Evolutionary conservation across 345 rosid genomes (phyloP), one percentile per base, ranked within the genome.

Genomic region (Bretschneidera sinensis): DNA sequence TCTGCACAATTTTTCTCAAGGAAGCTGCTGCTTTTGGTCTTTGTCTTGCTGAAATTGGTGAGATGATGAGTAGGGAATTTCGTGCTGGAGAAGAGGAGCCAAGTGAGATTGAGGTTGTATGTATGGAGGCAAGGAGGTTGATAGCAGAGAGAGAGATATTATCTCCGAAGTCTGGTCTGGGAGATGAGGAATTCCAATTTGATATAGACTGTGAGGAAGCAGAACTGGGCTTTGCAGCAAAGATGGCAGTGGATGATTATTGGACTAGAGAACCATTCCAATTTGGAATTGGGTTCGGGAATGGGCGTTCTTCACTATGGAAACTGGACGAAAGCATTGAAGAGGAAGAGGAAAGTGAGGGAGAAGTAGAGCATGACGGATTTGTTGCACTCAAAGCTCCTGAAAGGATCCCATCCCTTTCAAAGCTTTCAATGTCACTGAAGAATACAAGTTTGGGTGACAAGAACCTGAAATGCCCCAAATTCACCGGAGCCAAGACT

Each of bases 21-120:
- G 92, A 84, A 79, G 96, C 97, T 60, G 96, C 92, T 39, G 58
- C 78, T 19, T 68, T 24, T 43, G 97, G 97, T 74, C 76, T 91
- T 19, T 88, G 91, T 70, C 92, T 95, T 61, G 89, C 95, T 24
- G 95, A 88, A 78, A 95, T 95, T 63, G 99, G 97, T 64, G 99
- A 95, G 80, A 95, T 95, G 97, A 91, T 95, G 99, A 95, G 89
- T 62, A 75, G 99, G 61, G 96, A 91, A 62, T 91, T 88, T 57
- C 94, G 81, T 19, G 74, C 79, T 45, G 87, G 87, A 14, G 95
- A 86, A 66, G 97, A 91, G 81, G 96, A 88, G 68, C 99, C 99
- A 8, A 95, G 97, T 82, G 99, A 88, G 45, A 86, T 95, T 1
- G 97, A 95, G 86, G 84, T 85, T 62, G 71, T 88, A 52, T 95